Conservation (phyloP, 257 asterid genomes). For the Solanum corneliomulleri region DNA sequence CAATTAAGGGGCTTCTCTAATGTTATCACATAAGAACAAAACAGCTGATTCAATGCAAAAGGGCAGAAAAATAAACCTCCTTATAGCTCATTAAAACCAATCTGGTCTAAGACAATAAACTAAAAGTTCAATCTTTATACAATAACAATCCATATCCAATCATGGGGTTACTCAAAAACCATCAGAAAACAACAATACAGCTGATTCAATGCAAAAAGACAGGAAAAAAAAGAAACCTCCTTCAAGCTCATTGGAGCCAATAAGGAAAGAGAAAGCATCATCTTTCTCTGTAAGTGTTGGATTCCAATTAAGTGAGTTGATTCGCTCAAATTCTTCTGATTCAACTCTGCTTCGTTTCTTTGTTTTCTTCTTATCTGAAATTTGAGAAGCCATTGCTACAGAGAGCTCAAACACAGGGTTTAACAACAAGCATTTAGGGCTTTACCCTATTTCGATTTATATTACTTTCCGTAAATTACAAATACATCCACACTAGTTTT, state of each 20-base stretch:
- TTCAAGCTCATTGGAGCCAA: slow-evolving; percentile 29
- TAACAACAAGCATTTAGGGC: background rate
- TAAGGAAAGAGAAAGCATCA: slow-evolving; percentile 40
- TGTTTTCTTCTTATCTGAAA: slow-evolving; percentile 19
- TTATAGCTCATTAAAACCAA: background rate
- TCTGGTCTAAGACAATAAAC: background rate
- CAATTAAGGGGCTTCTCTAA: too few relatives aligned
- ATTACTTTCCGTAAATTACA: background rate
- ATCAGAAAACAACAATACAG: background rate
- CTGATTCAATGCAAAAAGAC: background rate
- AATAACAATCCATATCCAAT: background rate
- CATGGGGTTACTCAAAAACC: background rate
- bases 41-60: background rate
- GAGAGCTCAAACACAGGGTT: slow-evolving; percentile 4
- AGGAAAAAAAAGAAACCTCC: background rate
- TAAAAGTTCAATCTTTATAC: background rate
- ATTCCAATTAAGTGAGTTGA: slow-evolving; percentile 67
- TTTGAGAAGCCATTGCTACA: slow-evolving; percentile 34
- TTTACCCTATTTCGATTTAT: background rate
- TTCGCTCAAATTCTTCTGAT: slow-evolving; percentile 32
- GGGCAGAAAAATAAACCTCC: background rate
- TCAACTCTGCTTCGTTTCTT: slow-evolving; percentile 43
- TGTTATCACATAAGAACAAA: too few relatives aligned
- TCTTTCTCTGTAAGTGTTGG: slow-evolving; percentile 37
- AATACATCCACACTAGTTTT: background rate